Percentiles rank a stretch among this genome's conserved stretches.
Evolutionary conservation across 2,329 filamentous ascomycete species (phyloP).

Genomic region (Mollisiaceae sp.): DNA sequence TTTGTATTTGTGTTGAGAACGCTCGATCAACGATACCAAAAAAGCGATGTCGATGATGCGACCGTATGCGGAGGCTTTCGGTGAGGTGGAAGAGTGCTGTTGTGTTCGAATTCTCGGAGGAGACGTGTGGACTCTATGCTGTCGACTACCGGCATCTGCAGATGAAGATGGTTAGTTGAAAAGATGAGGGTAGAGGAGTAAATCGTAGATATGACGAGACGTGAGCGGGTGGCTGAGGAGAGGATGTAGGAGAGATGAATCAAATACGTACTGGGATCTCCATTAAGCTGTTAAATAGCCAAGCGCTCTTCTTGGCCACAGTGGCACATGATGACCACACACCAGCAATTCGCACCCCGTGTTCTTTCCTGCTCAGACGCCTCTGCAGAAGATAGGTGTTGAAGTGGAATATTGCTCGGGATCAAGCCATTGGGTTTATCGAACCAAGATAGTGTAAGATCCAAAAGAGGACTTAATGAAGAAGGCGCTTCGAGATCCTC

Average conservation of each 20-base stretch:
- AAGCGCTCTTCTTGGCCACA: slow-evolving; percentile 63
- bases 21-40: slow-evolving; percentile 23
- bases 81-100: background rate
- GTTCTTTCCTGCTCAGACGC: slow-evolving; percentile 74
- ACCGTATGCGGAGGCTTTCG: slow-evolving; percentile 6
- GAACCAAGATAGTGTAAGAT: background rate
- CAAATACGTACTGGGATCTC: slow-evolving; percentile 25
- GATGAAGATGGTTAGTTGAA: background rate
- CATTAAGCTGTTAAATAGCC: slow-evolving; percentile 27
- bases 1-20: slow-evolving; percentile 14
- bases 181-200: background rate
- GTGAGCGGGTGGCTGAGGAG: no score
- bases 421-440: slow-evolving; percentile 58
- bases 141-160: slow-evolving; percentile 28
- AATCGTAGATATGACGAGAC: no score
- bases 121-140: slow-evolving; percentile 23
- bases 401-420: slow-evolving; percentile 81
- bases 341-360: slow-evolving; percentile 75
- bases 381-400: slow-evolving; percentile 81
- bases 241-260: background rate
- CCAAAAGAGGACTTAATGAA: background rate
- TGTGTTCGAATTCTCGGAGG: slow-evolving; percentile 25
- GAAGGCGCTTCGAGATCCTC: background rate
- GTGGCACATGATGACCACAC: slow-evolving; percentile 79
- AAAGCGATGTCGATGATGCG: slow-evolving; percentile 28